These are phyloP conservation scores for Plantago major DNA, from an alignment of 257 asterid species.

Conservation along the genomic window DNA sequence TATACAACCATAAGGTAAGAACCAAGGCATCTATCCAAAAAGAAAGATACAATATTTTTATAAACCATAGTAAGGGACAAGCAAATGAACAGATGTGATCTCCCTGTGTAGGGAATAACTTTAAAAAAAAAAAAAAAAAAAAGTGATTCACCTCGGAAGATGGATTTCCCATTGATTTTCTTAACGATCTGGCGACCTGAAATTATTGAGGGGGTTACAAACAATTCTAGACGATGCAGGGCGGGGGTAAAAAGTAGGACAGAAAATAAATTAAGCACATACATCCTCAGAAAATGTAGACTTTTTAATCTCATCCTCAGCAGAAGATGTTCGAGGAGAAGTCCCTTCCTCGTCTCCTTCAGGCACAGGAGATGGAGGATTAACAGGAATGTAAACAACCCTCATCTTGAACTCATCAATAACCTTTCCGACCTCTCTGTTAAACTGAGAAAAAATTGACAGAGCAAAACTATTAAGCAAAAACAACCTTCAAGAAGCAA, in stretches of 20 bases:
- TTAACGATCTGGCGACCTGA: slow-evolving; percentile 50
- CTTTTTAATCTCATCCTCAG: slow-evolving; percentile 52
- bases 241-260: slow-evolving; percentile 5
- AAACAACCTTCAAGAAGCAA: slow-evolving; percentile 9
- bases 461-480: slow-evolving; percentile 1
- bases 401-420: slow-evolving; percentile 70
- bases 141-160: slow-evolving; percentile 44
- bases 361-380: slow-evolving; percentile 93
- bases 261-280: slow-evolving; percentile 24
- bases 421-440: slow-evolving; percentile 53
- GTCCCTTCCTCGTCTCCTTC: slow-evolving; percentile 90
- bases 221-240: slow-evolving; percentile 15
- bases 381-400: slow-evolving; percentile 75
- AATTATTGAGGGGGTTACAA: slow-evolving; percentile 4
- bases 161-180: slow-evolving; percentile 39
- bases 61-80: slow-evolving; percentile 3
- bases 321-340: slow-evolving; percentile 58
- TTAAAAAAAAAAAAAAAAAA: not conserved
- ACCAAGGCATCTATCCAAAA: not conserved
- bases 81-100: not conserved
- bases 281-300: slow-evolving; percentile 49
- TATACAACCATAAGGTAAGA: not conserved
- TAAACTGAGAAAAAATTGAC: slow-evolving; percentile 44
- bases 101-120: too few species aligned
- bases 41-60: not conserved